Evolutionary conservation across 805 yeast genomes (phyloP).

Genomic region (Debaryomyces castellii): DNA sequence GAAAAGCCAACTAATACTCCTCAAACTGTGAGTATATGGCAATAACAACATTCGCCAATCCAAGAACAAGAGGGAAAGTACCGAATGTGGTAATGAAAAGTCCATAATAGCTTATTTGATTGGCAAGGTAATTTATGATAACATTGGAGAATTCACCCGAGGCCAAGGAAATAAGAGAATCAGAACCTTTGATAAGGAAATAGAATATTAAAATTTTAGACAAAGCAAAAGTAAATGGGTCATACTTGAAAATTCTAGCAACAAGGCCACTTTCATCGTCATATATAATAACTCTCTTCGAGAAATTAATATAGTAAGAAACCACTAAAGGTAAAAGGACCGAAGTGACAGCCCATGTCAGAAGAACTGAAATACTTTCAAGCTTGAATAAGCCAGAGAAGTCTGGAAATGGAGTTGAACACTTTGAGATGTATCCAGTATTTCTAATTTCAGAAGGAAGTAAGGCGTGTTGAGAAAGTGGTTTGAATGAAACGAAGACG

Average conservation of each 20-base stretch:
- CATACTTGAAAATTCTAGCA: conserved; percentile 44
- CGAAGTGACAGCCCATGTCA: conserved; percentile 42
- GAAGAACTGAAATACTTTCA: conserved; percentile 29
- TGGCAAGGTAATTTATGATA: conserved; percentile 27
- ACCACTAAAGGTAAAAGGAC: conserved; percentile 39
- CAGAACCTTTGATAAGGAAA: conserved; percentile 34
- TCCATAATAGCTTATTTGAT: conserved; percentile 38
- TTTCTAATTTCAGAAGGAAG: conserved; percentile 38
- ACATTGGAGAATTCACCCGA: conserved; percentile 25
- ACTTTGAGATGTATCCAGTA: conserved; percentile 19
- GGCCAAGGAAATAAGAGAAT: conserved; percentile 25
- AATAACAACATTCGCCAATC: conserved; percentile 44
- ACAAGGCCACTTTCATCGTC: conserved; percentile 32
- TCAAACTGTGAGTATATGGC: conserved; percentile 54
- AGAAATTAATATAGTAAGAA: conserved; percentile 54
- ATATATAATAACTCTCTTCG: conserved; percentile 38
- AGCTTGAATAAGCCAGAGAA: conserved; percentile 29
- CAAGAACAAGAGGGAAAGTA: conserved; percentile 45
- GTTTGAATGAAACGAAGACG: conserved; percentile 34
- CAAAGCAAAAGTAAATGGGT: conserved; percentile 55
- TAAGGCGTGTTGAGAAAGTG: conserved; percentile 32
- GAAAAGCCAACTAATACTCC: conserved; percentile 27
- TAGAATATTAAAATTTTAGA: conserved; percentile 44
- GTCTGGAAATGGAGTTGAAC: conserved; percentile 33
- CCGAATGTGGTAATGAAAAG: conserved; percentile 42